Evolutionary conservation across 352 stramenopile genomes (phyloP), one percentile per base, ranked within the genome.

Genomic region (Pythium oligandrum): DNA sequence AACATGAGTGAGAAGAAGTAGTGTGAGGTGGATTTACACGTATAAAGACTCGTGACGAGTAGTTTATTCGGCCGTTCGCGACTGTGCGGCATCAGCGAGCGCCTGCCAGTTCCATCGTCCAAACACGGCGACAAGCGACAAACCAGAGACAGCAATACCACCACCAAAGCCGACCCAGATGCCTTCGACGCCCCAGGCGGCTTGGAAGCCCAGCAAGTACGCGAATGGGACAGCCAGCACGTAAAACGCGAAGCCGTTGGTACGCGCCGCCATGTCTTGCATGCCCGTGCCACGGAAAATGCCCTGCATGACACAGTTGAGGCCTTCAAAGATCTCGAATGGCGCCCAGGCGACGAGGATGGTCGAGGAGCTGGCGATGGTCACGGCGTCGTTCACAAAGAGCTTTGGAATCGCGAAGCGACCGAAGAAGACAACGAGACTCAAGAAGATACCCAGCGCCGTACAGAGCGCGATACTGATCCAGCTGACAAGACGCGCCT

Each of bases 111-210:
- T 61, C 48, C 64, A 77, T 50, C 49, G 53, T 11, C 66, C 59
- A 4, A 79, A 63, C 32, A 78, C 55, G 8, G 48, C 47, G 30
- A 63, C 55, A 38, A 68, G 55, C 35, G 68, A 57, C 44, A 53
- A 53, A 6, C 68, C 60, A 37, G 67, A 75, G 7, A 68, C 32
- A 35, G 53, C 63, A 11, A 91, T 69, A 38, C 79, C 83, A 6
- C 71, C 35, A 10, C 78, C 83, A 48, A 94, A 90, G 40, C 86
- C 83, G 8, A 88, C 51, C 86, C 86, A 96, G 39, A 96, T 58
- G 2, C 86, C 86, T 53, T 86, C 79, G 38, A 90, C 61, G 38
- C 68, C 66, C 43, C 67, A 75, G 1, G 55, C 40, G 30, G 65
- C 72, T 9, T 62, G 49, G 54, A 96, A 83, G 10, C 73, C 82